Percentiles rank a stretch among this genome's conserved stretches.
Conservation (phyloP, 768 basidiomycete species). For the Flagelloscypha sp. region DNA sequence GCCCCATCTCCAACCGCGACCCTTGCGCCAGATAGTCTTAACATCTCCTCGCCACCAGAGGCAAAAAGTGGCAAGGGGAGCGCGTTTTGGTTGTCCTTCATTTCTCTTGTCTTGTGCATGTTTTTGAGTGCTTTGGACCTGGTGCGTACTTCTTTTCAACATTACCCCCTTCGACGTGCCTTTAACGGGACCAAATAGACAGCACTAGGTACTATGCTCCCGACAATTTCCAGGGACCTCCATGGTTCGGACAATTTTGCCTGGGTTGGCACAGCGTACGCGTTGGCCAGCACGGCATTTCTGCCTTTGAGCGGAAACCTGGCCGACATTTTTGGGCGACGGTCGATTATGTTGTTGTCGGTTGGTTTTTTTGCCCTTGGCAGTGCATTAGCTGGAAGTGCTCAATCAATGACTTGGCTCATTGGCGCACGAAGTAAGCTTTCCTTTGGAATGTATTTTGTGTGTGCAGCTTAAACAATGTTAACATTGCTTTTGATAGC, state of each 20-base stretch:
- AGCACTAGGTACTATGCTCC: slow-evolving; percentile 20
- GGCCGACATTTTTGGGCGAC: slow-evolving; percentile 31
- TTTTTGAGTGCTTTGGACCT: slow-evolving; percentile 12
- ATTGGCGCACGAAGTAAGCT: slow-evolving; percentile 31
- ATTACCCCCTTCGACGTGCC: too few relatives aligned
- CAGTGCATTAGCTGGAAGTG: slow-evolving; percentile 33
- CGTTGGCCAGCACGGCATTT: slow-evolving; percentile 21
- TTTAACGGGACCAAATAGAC: too few relatives aligned
- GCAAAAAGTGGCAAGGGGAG: slow-evolving; percentile 9
- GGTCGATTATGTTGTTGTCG: slow-evolving; percentile 21
- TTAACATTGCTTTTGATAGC: slow-evolving; percentile 7
- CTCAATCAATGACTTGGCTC: slow-evolving; percentile 32
- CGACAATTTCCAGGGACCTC: slow-evolving; percentile 22
- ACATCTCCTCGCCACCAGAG: too few relatives aligned
- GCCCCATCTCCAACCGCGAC: too few relatives aligned
- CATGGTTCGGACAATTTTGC: slow-evolving; percentile 28
- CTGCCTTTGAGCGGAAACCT: slow-evolving; percentile 23
- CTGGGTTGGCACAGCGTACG: slow-evolving; percentile 20
- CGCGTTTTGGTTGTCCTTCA: slow-evolving; percentile 13
- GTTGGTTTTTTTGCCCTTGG: slow-evolving; percentile 35
- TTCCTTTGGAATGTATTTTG: too few relatives aligned
- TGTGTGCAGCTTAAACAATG: too few relatives aligned
- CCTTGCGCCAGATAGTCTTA: too few relatives aligned
- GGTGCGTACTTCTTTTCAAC: too few relatives aligned
- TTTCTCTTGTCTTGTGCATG: slow-evolving; percentile 7